phyloP scores from a whole-genome alignment of 2,329 filamentous ascomycete species.

The Tolypocladium ovalisporum region DNA sequence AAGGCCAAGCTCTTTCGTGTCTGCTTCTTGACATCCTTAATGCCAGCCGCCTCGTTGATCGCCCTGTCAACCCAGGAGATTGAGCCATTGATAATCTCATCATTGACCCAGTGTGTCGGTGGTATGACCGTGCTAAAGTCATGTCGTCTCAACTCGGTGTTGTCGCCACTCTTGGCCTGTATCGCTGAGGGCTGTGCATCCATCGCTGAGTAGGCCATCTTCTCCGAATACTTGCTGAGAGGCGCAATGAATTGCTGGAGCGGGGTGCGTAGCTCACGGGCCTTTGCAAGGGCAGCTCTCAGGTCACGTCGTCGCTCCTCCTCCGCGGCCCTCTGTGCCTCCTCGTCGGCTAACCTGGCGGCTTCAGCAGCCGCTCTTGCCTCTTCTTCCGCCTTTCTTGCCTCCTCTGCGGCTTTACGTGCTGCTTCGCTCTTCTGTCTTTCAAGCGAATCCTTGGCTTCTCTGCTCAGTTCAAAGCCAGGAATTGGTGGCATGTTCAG shows the following conservation, averaged over 20 bases:
- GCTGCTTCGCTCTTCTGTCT: slow-evolving; percentile 8
- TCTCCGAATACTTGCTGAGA: slow-evolving; percentile 16
- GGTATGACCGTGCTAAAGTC: slow-evolving; percentile 55
- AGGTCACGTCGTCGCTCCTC: slow-evolving; percentile 12
- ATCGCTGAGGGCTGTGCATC: slow-evolving; percentile 19
- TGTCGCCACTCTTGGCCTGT: slow-evolving; percentile 36
- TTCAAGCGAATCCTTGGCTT: slow-evolving; percentile 8
- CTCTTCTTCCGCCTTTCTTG: slow-evolving; percentile 13
- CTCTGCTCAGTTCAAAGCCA: slow-evolving; percentile 16
- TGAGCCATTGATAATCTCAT: slow-evolving; percentile 61
- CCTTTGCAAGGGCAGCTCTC: slow-evolving; percentile 16
- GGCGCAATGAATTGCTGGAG: slow-evolving; percentile 14
- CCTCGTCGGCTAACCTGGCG: slow-evolving; percentile 3
- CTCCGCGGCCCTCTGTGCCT: slow-evolving; percentile 9
- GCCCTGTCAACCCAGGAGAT: slow-evolving; percentile 49
- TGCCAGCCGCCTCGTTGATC: slow-evolving; percentile 45
- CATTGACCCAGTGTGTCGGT: slow-evolving; percentile 58
- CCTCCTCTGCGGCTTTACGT: slow-evolving; percentile 12
- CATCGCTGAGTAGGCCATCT: slow-evolving; percentile 18
- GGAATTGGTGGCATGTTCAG: slow-evolving; percentile 14
- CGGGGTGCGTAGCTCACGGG: slow-evolving; percentile 19
- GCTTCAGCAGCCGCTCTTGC: slow-evolving; percentile 14
- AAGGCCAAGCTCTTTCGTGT: slow-evolving; percentile 51
- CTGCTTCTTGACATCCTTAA: slow-evolving; percentile 31
- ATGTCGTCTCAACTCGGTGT: slow-evolving; percentile 36